Evolutionary conservation across 1,284 basidiomycete genomes (phyloP), one percentile per base, ranked within the genome.

Genomic region (Volvariella volvacea): DNA sequence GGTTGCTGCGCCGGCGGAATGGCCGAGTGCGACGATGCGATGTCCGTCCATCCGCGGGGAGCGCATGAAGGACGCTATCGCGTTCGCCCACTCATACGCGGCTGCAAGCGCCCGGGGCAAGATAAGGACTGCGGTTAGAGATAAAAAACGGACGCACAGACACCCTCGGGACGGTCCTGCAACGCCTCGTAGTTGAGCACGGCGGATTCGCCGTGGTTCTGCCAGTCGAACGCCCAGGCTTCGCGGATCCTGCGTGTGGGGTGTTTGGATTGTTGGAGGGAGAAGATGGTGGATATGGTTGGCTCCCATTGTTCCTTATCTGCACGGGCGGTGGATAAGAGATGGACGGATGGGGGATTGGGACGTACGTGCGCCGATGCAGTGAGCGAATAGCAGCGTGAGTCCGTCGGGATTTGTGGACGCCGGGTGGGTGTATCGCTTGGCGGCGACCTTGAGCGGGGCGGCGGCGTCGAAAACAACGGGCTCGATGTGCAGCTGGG

Each of bases 231-330:
- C 1, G 70, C 59, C 73, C 75, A 78, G 28, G 73, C 70, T 49
- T 78, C 76, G 2, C 68, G 62, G 22, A 78, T 62, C 6, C 57
- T 58, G 40, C 54, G 48, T 2, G 45, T 45, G 28, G 40, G 33
- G 19, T 15, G n/a, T 53, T 58, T 52, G 31, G 42, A 22, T n/a
- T 51, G 42, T 43, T 64, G 55, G 17, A 60, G 49, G 10, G 51
- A 37, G 50, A 76, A 70, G 3, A 78, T 51, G 8, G 52, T 53
- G n/a, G 60, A 48, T 4, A 78, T 62, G 4, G 64, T 54, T 1
- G 67, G 62, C 40, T 76, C 71, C 66, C 76, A 78, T 50, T 73
- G 65, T 50, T 77, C 75, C 51, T 78, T 78, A 46, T 73, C 74
- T 77, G 40, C 22, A 15, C 16, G 19, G n/a, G 22, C 22, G 16